Evolutionary conservation across 78 protist genomes (phyloP).

Genomic region (Bigelowiella natans): DNA sequence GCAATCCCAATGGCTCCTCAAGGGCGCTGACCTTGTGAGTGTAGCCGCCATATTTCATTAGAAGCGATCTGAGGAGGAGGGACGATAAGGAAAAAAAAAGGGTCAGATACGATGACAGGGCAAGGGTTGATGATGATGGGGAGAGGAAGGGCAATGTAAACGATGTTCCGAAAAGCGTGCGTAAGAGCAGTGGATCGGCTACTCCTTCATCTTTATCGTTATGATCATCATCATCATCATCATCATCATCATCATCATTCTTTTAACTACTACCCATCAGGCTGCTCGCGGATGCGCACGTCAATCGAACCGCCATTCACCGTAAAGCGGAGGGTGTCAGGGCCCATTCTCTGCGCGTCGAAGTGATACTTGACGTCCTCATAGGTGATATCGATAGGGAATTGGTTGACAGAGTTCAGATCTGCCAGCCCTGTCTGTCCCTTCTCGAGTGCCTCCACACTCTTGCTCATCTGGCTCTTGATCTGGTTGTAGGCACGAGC

Average conservation of each 20-base stretch:
- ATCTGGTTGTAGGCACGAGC: background rate
- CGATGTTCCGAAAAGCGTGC: no score
- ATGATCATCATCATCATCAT: no score
- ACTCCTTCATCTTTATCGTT: no score
- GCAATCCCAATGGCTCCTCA: conserved; percentile 61
- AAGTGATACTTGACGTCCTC: background rate
- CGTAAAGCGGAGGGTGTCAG: background rate
- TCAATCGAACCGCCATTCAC: background rate
- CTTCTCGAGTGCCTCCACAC: background rate
- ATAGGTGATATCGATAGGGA: background rate
- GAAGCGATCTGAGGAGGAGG: conserved; percentile 67
- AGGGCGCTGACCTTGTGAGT: conserved; percentile 60
- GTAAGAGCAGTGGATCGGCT: no score
- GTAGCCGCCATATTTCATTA: conserved; percentile 47
- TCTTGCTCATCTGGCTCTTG: background rate
- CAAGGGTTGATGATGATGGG: no score
- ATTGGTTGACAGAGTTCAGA: background rate
- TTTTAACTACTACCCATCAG: background rate
- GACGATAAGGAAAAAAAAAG: no score
- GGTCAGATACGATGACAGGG: no score
- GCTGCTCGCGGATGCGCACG: background rate
- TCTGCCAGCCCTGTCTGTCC: background rate
- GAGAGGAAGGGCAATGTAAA: no score
- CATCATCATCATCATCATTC: no score
- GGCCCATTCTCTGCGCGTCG: background rate